Base-by-base conservation (phyloP, 2,329 filamentous ascomycete species). In the Epichloe bromicola region DNA sequence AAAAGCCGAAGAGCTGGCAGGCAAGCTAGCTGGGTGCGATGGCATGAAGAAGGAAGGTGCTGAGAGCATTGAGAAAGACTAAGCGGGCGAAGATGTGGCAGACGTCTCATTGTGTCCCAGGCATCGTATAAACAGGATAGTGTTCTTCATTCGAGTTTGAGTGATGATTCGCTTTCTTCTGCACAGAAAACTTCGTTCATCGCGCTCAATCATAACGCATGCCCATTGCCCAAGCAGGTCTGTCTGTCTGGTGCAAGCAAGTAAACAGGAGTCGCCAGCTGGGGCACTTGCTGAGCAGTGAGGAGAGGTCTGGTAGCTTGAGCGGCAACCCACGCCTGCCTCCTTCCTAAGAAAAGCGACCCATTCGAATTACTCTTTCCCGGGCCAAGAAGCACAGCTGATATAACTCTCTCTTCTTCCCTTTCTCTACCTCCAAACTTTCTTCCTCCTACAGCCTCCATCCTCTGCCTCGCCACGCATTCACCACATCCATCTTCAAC, bases 21-120 rank as follows among this genome's bases (percentile, higher is more conserved):
- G 83, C 5, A 78, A 76, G 60, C 65, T 76, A 1, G 74, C 79
- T 0, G 83, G 83, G 0, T 87, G 83, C 56, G 79, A 83, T 64
- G 83, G 83, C 0, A 86, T 87, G 83, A 69, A 77, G 64, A 72
- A 74, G 50, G 81, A 85, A 63, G 82, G 81, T 0, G 70, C 67
- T 14, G 72, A 69, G 17, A 82, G 76, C 59, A 67, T 64, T 50
- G 67, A 63, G 54, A 61, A 66, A 50, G 58, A 61, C 33, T 58
- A 57, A 40, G 59, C 39, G 26, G 38, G n/a, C 19, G 12, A 30
- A 30, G 30, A 30, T 30, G 30, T 30, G 30, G 8, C 30, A 11
- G 30, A 30, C 30, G 30, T 30, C 30, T 1, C 30, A 30, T 30
- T 30, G 30, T 30, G 30, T 30, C 30, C 8, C 30, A 0, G 30